Evolutionary conservation across 1,139 yeast genomes (phyloP), one percentile per base, ranked within the genome.

Genomic region (Williopsis jadinii): DNA sequence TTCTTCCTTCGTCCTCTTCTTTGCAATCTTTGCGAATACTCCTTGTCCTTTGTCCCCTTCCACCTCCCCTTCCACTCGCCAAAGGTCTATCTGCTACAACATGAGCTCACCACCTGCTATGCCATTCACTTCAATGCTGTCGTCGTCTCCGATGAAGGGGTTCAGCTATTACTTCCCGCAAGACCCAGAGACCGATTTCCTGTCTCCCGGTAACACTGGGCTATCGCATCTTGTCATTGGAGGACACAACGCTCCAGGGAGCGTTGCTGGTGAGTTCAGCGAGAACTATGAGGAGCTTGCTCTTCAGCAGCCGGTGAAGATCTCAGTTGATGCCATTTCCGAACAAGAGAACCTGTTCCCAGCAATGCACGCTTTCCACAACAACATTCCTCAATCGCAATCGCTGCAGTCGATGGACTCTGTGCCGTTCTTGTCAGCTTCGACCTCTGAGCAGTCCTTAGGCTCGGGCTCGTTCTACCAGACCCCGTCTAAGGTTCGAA

Each of bases 361-460:
- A 3, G 43, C 49, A 1, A 46, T 46, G 49, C 47, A 43, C 30
- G 40, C 43, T 34, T 46, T 46, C 41, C 44, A 39, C 39, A 29
- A 34, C 40, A 29, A 37, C 29, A 35, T 44, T 11, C 38, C 45
- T 10, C 42, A 44, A 41, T 45, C 57, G 32, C 31, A 44, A 11
- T 45, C 60, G 15, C 45, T 54, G 27, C 45, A 57, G 14, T 70
- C 77, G 24, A 51, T 58, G 41, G 76, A 70, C 37, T 69, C 73
- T 11, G 56, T 63, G 30, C 75, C 73, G 11, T 51, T 49, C 13
- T 41, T 55, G 27, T 51, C 55, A 6, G 34, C 40, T 2, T 51
- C 59, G 1, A 45, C 53, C 2, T 53, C 56, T 5, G 40, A 47
- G 10, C 26, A 27, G 27, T 31, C 34, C 9, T 11, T 36, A 11